phyloP scores from a whole-genome alignment of 2,329 filamentous ascomycete species.

The Blastomyces silverae region DNA sequence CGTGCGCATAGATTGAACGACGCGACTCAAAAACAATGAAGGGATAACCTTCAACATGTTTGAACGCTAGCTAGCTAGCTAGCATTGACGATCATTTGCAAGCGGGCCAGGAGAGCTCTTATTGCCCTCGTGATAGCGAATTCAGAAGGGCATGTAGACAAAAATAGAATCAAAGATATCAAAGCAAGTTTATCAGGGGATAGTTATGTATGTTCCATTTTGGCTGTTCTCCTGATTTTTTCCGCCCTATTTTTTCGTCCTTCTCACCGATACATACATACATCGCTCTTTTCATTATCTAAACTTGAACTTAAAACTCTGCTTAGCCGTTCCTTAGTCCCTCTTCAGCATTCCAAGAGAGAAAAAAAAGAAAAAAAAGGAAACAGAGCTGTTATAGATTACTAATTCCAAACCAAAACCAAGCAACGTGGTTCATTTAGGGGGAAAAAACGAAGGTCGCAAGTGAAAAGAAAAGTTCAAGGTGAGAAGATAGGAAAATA shows the following conservation, averaged over 20 bases:
- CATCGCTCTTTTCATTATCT: background rate
- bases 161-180: background rate
- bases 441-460: background rate
- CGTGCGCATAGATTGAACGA: no score
- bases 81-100: no score
- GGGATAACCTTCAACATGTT: no score
- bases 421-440: background rate
- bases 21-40: no score
- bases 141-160: background rate
- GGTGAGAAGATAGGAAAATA: background rate
- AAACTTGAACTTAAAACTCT: background rate
- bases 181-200: background rate
- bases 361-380: background rate
- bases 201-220: background rate
- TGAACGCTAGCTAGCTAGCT: no score
- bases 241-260: background rate
- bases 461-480: background rate
- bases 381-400: conserved; percentile 7
- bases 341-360: background rate
- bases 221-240: background rate
- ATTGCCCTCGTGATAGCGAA: background rate
- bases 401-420: conserved; percentile 2
- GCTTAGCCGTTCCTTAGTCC: background rate
- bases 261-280: background rate
- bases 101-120: no score